Evolutionary conservation across 116 monocot species (phyloP).

Genomic region (Dioscorea cayenensis): DNA sequence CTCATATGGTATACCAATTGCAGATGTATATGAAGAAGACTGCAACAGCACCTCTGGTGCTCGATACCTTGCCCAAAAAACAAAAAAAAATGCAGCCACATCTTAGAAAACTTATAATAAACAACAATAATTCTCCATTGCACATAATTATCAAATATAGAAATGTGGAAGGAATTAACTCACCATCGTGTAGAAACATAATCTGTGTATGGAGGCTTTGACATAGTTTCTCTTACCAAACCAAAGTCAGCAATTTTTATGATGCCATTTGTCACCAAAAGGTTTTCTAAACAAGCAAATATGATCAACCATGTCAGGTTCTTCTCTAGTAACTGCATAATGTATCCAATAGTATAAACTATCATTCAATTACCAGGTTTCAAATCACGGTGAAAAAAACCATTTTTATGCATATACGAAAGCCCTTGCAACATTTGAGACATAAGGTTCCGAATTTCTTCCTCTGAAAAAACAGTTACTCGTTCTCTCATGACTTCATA

Average conservation of each 20-base stretch:
- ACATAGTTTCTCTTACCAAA: slow-evolving; percentile 79
- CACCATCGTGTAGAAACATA: slow-evolving; percentile 98
- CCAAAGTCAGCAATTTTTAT: slow-evolving; percentile 94
- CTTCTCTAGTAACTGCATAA: not conserved
- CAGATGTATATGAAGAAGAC: slow-evolving; percentile 61
- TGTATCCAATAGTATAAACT: not conserved
- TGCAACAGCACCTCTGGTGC: slow-evolving; percentile 91
- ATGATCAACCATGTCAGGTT: not conserved
- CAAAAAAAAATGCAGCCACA: slow-evolving; percentile 7
- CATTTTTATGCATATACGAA: slow-evolving; percentile 77
- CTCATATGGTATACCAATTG: slow-evolving; percentile 48
- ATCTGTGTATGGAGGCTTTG: slow-evolving; percentile 84
- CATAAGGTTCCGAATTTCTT: slow-evolving; percentile 65
- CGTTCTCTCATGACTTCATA: slow-evolving; percentile 73
- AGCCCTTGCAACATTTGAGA: slow-evolving; percentile 82
- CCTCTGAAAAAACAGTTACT: slow-evolving; percentile 38
- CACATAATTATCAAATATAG: not conserved
- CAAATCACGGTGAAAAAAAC: slow-evolving; percentile 87
- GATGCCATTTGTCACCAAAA: slow-evolving; percentile 56
- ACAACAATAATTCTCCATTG: not conserved
- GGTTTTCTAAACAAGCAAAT: slow-evolving; percentile 48
- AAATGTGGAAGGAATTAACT: slow-evolving; percentile 15
- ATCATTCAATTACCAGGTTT: slow-evolving; percentile 60
- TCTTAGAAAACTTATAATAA: not conserved
- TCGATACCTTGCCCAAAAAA: slow-evolving; percentile 54